Evolutionary conservation across 2,329 filamentous ascomycete species (phyloP).

Genomic region (Phialophora chinensis): DNA sequence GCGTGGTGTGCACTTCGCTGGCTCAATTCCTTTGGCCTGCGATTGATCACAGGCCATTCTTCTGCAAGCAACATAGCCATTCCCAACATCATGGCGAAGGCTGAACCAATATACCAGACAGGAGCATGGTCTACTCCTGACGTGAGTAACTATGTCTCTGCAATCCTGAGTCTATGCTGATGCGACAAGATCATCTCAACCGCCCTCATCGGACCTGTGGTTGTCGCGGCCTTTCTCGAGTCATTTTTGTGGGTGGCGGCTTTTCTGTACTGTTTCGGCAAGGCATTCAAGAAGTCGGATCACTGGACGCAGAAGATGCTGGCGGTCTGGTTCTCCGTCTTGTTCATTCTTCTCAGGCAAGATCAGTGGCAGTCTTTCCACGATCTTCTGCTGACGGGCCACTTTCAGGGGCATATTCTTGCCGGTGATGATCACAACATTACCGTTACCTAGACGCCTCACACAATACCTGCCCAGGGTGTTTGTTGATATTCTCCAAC

Average conservation of each 20-base stretch:
- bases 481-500: constrained; percentile 78
- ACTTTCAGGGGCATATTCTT: constrained; percentile 75
- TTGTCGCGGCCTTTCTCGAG: constrained; percentile 84
- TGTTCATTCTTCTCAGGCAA: constrained; percentile 79
- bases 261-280: constrained; percentile 87
- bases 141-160: constrained; percentile 12
- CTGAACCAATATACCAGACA: background rate
- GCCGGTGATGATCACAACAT: constrained; percentile 90
- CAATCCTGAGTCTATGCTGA: constrained; percentile 10
- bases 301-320: constrained; percentile 81
- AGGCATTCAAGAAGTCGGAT: constrained; percentile 88
- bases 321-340: constrained; percentile 73
- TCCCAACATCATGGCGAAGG: background rate
- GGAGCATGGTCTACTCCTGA: constrained; percentile 30
- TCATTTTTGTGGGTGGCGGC: constrained; percentile 96
- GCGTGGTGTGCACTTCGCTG: background rate
- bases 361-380: constrained; percentile 33
- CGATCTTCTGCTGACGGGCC: background rate
- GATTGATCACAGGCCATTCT: background rate
- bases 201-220: constrained; percentile 76
- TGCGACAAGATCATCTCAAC: constrained; percentile 78
- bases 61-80: background rate
- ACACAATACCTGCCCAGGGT: constrained; percentile 72
- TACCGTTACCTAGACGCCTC: constrained; percentile 78
- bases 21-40: background rate